Evolutionary conservation across 371 early-diverging fungal genomes (phyloP).

Genomic region (Rhizopus delemar): DNA sequence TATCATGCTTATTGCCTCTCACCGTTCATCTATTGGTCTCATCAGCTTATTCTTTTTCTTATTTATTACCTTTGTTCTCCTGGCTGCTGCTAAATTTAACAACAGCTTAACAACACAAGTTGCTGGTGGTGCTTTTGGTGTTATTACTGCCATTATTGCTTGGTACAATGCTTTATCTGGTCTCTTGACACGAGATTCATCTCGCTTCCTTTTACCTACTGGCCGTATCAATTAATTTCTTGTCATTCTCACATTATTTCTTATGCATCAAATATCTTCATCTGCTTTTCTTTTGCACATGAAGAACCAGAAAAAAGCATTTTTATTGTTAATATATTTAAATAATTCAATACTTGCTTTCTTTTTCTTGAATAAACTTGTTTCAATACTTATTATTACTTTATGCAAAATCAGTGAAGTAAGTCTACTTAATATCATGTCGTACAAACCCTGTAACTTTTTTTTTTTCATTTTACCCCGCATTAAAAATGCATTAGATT

Average conservation of each 20-base stretch:
- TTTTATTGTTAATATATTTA: too few relatives aligned
- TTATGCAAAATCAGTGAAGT: too few relatives aligned
- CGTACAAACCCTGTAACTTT: neutral
- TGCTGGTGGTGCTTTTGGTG: constrained; percentile 69
- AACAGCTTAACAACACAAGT: constrained; percentile 32
- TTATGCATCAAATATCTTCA: too few relatives aligned
- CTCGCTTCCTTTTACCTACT: constrained; percentile 60
- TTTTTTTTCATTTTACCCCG: neutral
- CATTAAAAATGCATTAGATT: neutral
- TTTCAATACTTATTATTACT: too few relatives aligned
- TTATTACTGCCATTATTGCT: constrained; percentile 68
- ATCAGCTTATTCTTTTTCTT: constrained; percentile 65
- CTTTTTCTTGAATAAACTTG: too few relatives aligned
- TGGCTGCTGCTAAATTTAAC: constrained; percentile 53
- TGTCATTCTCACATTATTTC: too few relatives aligned
- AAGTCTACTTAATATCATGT: neutral
- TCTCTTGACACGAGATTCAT: constrained; percentile 59
- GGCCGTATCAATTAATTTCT: constrained; percentile 42
- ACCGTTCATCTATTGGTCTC: constrained; percentile 64
- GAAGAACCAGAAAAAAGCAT: too few relatives aligned
- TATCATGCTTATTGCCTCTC: constrained; percentile 67
- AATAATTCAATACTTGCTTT: too few relatives aligned
- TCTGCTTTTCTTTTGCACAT: too few relatives aligned
- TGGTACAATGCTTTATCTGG: constrained; percentile 75
- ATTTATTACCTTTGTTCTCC: constrained; percentile 63